A percentile compares a stretch with the other conserved stretches of the same genome.
Conservation (phyloP, 2,329 filamentous ascomycete genomes). For the Curvularia hawaiiensis region DNA sequence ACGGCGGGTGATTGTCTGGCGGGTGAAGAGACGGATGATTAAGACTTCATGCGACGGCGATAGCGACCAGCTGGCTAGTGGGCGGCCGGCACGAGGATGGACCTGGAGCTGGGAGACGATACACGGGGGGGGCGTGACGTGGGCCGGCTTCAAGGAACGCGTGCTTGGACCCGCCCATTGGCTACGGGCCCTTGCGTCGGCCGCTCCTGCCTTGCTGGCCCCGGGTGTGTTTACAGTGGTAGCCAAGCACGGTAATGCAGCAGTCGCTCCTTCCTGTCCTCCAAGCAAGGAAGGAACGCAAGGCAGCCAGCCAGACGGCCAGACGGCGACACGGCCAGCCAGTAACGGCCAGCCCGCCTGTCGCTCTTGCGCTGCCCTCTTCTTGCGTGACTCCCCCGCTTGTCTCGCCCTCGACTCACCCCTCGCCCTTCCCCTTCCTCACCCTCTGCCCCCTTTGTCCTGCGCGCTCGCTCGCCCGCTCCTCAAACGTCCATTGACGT, state of each 20-base stretch:
- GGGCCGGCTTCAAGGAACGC: slow-evolving; percentile 27
- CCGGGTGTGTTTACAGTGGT: slow-evolving; percentile 14
- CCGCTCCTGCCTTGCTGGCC: slow-evolving; percentile 36
- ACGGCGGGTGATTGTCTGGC: no score
- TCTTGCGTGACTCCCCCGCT: background rate
- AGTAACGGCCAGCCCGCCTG: background rate
- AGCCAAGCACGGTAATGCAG: slow-evolving; percentile 19
- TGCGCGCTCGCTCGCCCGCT: background rate
- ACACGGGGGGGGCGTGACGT: slow-evolving; percentile 22
- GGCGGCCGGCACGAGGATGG: slow-evolving; percentile 24
- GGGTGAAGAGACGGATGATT: slow-evolving; percentile 1
- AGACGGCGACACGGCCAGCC: background rate
- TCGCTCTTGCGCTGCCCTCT: background rate
- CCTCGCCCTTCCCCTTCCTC: background rate
- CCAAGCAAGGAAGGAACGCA: background rate
- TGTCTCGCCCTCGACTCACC: background rate
- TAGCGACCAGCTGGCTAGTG: slow-evolving; percentile 32
- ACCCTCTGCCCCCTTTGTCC: background rate
- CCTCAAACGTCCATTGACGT: slow-evolving; percentile 2
- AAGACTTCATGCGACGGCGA: slow-evolving; percentile 8
- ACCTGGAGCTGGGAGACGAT: slow-evolving; percentile 13
- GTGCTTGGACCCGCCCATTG: slow-evolving; percentile 27
- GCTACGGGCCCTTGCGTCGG: slow-evolving; percentile 25
- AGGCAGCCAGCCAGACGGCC: background rate
- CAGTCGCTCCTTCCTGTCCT: slow-evolving; percentile 2